Conservation (phyloP, 2,329 filamentous ascomycete genomes). For the Talaromyces pinophilus region DNA sequence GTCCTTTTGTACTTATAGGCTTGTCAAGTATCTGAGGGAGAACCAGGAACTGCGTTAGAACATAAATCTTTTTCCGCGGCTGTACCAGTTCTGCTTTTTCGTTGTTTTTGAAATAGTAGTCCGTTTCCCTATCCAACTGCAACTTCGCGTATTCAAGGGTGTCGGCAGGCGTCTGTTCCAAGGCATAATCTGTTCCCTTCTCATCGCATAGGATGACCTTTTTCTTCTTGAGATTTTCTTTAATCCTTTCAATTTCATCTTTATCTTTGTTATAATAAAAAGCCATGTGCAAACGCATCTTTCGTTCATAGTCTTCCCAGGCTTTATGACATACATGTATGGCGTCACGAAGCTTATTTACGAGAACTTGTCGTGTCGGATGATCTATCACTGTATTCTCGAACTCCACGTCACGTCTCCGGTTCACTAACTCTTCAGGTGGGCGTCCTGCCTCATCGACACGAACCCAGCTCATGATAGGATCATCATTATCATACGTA, state of each 20-base stretch:
- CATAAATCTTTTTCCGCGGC: neutral
- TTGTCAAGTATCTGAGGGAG: neutral
- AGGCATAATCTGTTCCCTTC: neutral
- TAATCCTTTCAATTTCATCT: neutral
- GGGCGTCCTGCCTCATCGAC: too few relatives aligned
- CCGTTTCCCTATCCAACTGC: neutral
- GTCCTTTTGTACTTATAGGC: neutral
- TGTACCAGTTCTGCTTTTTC: neutral
- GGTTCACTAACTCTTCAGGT: too few relatives aligned
- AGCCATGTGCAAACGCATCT: too few relatives aligned
- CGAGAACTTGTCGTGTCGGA: too few relatives aligned
- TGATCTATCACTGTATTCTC: too few relatives aligned
- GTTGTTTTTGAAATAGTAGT: neutral
- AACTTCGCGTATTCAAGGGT: neutral
- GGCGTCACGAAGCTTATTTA: too few relatives aligned
- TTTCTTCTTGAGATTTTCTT: constrained; percentile 9
- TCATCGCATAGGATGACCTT: neutral
- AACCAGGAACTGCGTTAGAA: neutral
- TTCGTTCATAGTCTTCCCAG: too few relatives aligned
- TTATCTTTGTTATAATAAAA: too few relatives aligned
- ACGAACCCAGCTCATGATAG: too few relatives aligned
- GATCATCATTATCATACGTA: too few relatives aligned
- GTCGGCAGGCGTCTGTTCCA: neutral
- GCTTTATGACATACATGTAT: too few relatives aligned
- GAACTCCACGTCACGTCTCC: too few relatives aligned